Percentiles rank a stretch among this genome's conserved stretches.
phyloP scores from a whole-genome alignment of 768 basidiomycete species.

The Trametes cinnabarina region DNA sequence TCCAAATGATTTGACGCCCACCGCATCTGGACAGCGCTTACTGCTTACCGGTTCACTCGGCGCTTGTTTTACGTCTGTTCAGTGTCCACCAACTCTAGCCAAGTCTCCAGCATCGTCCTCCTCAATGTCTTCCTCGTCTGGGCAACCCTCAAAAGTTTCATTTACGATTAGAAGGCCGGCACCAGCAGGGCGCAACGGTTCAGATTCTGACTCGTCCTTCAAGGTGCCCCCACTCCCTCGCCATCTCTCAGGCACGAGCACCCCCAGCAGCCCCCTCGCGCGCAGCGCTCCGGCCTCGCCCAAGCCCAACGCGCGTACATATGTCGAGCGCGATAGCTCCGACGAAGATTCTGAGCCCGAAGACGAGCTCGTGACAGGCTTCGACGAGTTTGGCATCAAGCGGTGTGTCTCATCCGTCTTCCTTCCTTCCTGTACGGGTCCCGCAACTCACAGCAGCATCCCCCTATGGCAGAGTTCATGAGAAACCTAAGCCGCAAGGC shows the following conservation, averaged over 20 bases:
- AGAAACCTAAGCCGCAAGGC: conserved; percentile 46
- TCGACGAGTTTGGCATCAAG: conserved; percentile 72
- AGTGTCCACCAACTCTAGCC: too few relatives aligned
- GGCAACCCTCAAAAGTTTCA: conserved; percentile 53
- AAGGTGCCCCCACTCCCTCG: conserved; percentile 62
- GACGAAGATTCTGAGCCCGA: conserved; percentile 53
- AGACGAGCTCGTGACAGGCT: conserved; percentile 71
- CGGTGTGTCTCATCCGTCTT: conserved; percentile 63
- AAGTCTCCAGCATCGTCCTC: neutral
- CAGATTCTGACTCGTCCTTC: conserved; percentile 49
- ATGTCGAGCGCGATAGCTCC: conserved; percentile 45
- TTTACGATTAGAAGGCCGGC: conserved; percentile 85
- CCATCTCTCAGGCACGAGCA: conserved; percentile 43
- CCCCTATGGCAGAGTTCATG: conserved; percentile 40
- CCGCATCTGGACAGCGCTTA: neutral
- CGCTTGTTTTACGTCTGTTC: neutral
- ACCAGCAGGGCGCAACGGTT: conserved; percentile 64
- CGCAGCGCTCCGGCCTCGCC: conserved; percentile 51
- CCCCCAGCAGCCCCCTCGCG: conserved; percentile 55
- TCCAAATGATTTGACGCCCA: conserved; percentile 6
- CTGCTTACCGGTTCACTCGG: neutral
- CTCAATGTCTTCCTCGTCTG: conserved; percentile 20
- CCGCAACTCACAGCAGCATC: conserved; percentile 72
- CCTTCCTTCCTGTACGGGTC: conserved; percentile 37
- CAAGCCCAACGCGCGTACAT: conserved; percentile 23